Base-by-base conservation (phyloP, 1,139 yeast genomes). In the Sugiyamaella neomexicana region DNA sequence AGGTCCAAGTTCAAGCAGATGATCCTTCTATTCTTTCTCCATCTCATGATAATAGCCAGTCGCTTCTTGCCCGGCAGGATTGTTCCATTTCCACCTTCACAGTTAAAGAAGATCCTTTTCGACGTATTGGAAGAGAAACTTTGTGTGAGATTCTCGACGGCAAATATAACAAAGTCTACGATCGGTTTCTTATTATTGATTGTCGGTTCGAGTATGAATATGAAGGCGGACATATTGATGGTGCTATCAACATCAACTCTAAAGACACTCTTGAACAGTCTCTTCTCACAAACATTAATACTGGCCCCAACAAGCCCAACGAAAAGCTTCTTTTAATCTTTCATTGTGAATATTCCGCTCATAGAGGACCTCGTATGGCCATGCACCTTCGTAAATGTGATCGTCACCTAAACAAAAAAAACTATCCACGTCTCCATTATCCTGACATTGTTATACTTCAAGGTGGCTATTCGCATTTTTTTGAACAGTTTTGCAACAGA, bases 321-420 rank as follows among this genome's bases (percentile, higher is more conserved):
- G 67, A 70, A 53, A 73, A 78, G 49, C 70, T 72, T 17, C 72
- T 93, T 55, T 71, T 91, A 16, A 78, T 95, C 12, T 91, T 93
- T 73, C 98, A 93, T 71, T 93, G 99, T 72, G 99, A 93, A 70
- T 91, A 89, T 68, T 86, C 96, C 50, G 82, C 95, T 1, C 89
- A 86, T 68, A 79, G 99, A 57, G 97, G 98, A 9, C 99, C 99
- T 2, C 76, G 87, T 50, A 83, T 93, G 86, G 98, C 98, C 0
- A 77, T 85, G 55, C 91, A 89, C 68, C 77, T 93, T 56, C 77
- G 99, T 60, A 85, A 85, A 60, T 80, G 88, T 62, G 99, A 93
- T 72, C 80, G 99, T 57, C 80, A 79, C 47, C 64, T 82, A 51
- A 90, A 91, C 68, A 79, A 82, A 59, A 83, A 84, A 54, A 75